A percentile compares a stretch with the other conserved stretches of the same genome.
phyloP scores from a whole-genome alignment of 148 eudicot species.

The Persicaria tinctoria region DNA sequence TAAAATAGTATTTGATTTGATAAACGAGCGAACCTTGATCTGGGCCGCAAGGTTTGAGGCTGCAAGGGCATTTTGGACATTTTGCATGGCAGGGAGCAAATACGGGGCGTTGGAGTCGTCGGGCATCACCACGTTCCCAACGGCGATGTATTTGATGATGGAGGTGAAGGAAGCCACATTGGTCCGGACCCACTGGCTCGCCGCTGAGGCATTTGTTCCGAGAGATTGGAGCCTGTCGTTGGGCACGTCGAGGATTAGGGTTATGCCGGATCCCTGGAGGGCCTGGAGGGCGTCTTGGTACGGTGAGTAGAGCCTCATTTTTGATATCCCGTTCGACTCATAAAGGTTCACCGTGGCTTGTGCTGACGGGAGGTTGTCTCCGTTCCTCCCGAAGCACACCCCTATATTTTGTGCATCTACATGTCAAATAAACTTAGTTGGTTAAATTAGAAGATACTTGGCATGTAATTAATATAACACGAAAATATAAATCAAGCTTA shows the following conservation, averaged over 20 bases:
- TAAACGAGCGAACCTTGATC: not conserved
- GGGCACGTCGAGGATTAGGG: slow-evolving; percentile 24
- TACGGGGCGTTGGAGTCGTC: slow-evolving; percentile 19
- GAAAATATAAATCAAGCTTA: too few species aligned
- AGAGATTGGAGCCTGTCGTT: slow-evolving; percentile 11
- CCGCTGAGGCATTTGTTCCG: slow-evolving; percentile 16
- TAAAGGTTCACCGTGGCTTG: slow-evolving; percentile 25
- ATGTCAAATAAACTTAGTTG: too few species aligned
- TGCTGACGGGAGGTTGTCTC: slow-evolving; percentile 33
- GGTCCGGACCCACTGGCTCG: slow-evolving; percentile 21
- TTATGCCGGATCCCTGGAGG: slow-evolving; percentile 25
- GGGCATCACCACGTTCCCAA: slow-evolving; percentile 49
- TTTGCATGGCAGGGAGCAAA: slow-evolving; percentile 37
- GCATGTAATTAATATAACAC: too few species aligned
- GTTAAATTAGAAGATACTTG: too few species aligned
- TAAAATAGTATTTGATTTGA: too few species aligned
- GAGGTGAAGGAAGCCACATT: slow-evolving; percentile 22
- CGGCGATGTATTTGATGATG: slow-evolving; percentile 22
- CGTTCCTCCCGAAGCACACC: slow-evolving; percentile 42
- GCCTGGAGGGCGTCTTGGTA: slow-evolving; percentile 30
- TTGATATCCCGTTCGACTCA: slow-evolving; percentile 19
- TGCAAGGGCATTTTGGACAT: slow-evolving; percentile 27
- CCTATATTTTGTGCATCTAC: slow-evolving; percentile 18
- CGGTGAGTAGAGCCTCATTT: slow-evolving; percentile 34
- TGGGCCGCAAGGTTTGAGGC: not conserved